Evolutionary conservation across 306 rosid genomes (phyloP), one percentile per base, ranked within the genome.

Genomic region (Lathyrus sativus): DNA sequence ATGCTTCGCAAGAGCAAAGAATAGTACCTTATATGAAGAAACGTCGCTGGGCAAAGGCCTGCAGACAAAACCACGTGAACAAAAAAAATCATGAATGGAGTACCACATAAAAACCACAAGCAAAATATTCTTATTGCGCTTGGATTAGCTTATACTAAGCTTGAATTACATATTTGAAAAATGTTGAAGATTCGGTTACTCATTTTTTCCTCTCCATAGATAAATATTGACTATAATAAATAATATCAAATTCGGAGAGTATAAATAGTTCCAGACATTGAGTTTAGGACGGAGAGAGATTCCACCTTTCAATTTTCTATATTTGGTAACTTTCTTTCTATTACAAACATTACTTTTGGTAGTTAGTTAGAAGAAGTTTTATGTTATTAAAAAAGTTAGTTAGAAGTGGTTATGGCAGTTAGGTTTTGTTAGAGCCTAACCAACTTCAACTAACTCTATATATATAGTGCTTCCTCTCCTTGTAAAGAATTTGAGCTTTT

Each of bases 1-100:
- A n/a, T 19, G 50, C 14, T 22, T 43, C 33, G 68, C 29, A 44
- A 76, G 43, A 76, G 70, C 71, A 62, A 67, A 78, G 74, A 71
- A 69, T 78, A 39, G 82, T 89, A 92, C 98, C 96, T 92, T 90
- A 78, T 92, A 92, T 67, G 98, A 92, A 76, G 96, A 86, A 24
- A 86, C 53, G 81, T 78, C 64, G 79, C 89, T 92, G 61, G 98
- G 98, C 76, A 92, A 82, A 12, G 98, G 98, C 78, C 98, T 90
- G 81, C 60, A 78, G 14, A 59, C 67, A 82, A 55, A 69, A 70
- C 18, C 60, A 65, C 44, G 3, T 19, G 29, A 14, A 1, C 26
- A 73, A 71, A 77, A 17, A 70, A 71, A 74, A 15, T 72, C 70
- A 81, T 53, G 22, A 61, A 43, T 37, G 49, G 56, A 63, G 82